Conservation (phyloP, 352 stramenopile genomes). For the Pythium vanterpoolii region DNA sequence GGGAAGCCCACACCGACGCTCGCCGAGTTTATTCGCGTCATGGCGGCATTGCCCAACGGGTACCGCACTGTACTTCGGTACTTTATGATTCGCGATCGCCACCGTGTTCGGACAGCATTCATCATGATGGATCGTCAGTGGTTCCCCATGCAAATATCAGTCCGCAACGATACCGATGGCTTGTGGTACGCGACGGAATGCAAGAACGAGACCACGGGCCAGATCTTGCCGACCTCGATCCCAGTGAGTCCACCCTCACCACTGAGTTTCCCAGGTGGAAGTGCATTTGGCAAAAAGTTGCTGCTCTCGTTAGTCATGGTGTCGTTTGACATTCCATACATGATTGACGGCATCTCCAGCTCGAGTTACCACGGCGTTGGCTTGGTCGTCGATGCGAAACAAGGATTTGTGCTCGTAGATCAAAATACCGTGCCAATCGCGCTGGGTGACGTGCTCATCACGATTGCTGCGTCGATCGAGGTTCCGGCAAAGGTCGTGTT, state of each 20-base stretch:
- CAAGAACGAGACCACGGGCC: slow-evolving; percentile 18
- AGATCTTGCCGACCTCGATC: slow-evolving; percentile 23
- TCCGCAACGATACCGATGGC: slow-evolving; percentile 67
- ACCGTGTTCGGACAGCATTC: slow-evolving; percentile 81
- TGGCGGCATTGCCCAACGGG: slow-evolving; percentile 70
- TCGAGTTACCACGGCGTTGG: slow-evolving; percentile 88
- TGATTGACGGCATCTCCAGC: slow-evolving; percentile 89
- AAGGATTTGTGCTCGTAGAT: slow-evolving; percentile 90
- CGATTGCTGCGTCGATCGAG: slow-evolving; percentile 86
- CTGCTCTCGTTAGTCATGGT: slow-evolving; percentile 88
- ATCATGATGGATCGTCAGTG: slow-evolving; percentile 89
- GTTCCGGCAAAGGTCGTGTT: slow-evolving; percentile 86
- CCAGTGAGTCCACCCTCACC: slow-evolving; percentile 56
- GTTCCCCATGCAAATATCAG: slow-evolving; percentile 85
- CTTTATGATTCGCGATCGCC: slow-evolving; percentile 84
- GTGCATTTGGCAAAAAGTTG: slow-evolving; percentile 63
- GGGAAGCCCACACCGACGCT: slow-evolving; percentile 77
- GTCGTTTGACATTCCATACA: slow-evolving; percentile 91
- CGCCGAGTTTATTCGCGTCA: slow-evolving; percentile 76
- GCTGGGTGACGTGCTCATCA: slow-evolving; percentile 84
- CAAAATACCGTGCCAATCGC: slow-evolving; percentile 90
- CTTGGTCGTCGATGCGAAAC: slow-evolving; percentile 80
- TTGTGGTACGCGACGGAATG: slow-evolving; percentile 59
- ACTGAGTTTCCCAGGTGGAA: slow-evolving; percentile 68
- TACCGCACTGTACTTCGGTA: slow-evolving; percentile 83